phyloP scores from a whole-genome alignment of 2,329 filamentous ascomycete species.

The Capronia coronata region DNA sequence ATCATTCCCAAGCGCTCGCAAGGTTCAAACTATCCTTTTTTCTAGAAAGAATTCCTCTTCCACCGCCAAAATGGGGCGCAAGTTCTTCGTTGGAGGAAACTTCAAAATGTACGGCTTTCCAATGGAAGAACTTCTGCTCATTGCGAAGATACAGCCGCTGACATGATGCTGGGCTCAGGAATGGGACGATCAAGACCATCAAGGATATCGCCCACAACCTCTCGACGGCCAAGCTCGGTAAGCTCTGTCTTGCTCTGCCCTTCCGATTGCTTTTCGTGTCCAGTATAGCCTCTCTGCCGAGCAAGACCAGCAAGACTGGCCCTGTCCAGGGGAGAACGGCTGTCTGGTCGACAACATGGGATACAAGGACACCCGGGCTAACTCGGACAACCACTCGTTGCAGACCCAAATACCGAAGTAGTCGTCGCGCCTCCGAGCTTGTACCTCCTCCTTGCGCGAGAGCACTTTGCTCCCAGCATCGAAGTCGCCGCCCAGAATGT shows the following conservation, averaged over 20 bases:
- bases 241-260: conserved; percentile 6
- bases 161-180: conserved; percentile 54
- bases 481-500: conserved; percentile 94
- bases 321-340: neutral
- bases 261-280: conserved; percentile 16
- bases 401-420: conserved; percentile 61
- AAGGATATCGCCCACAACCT: conserved; percentile 84
- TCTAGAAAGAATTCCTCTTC: neutral
- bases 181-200: conserved; percentile 84
- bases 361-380: too few relatives aligned
- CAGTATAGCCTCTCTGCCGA: neutral
- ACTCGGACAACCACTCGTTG: neutral
- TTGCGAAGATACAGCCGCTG: neutral
- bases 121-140: neutral
- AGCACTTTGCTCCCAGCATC: conserved; percentile 67
- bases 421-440: conserved; percentile 86
- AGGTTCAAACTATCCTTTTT: neutral
- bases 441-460: conserved; percentile 82
- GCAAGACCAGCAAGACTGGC: neutral
- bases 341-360: too few relatives aligned
- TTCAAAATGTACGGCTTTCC: conserved; percentile 78
- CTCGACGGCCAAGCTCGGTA: conserved; percentile 61
- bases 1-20: neutral
- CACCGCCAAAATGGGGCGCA: conserved; percentile 71
- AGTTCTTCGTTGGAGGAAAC: conserved; percentile 98